Evolutionary conservation across 306 rosid genomes (phyloP), one percentile per base, ranked within the genome.

Genomic region (Sphenostylis stenocarpa): DNA sequence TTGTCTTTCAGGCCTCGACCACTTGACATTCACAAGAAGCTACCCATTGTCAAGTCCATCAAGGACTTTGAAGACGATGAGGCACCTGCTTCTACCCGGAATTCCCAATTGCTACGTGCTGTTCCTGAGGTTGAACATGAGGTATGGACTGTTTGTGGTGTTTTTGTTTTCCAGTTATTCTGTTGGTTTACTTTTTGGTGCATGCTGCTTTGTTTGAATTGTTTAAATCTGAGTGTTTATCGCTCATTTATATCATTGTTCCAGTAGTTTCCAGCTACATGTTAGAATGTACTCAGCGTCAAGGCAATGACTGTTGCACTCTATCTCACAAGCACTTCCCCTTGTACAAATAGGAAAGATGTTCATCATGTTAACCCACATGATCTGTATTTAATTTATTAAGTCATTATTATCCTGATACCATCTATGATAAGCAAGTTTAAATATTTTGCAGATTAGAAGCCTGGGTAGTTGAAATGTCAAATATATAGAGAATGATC

Each of bases 31-130:
- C 88, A 85, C 78, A 85, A 85, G 89, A 86, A 86, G 87, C 87
- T 86, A 65, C 89, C 89, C 67, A 86, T 86, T 56, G 78, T 86
- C 70, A 86, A 86, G 83, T 86, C 89, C 58, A 6, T 86, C 51
- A 86, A 83, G 85, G 89, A 86, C 69, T 86, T 86, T 77, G 89
- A 86, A 38, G 89, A 86, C 61, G 89, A 86, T 13, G 89, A 86
- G 69, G 14, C 81, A 39, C 85, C 87, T 2, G 17, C 85, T 55
- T 86, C 89, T 38, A 86, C 89, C 16, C 89, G 89, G 16, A 83
- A 86, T 83, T 83, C 87, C 7, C 89, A 86, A 34, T 80, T 86
- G 73, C 44, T 83, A n/a, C 89, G 89, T 3, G 43, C 45, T 73
- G 79, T 75, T 73, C 84, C 85, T 1, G 89, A 86, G 83, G 61